These are phyloP conservation scores for Colletotrichum tropicale DNA, from an alignment of 2,329 filamentous ascomycete species.

Conservation along the genomic window DNA sequence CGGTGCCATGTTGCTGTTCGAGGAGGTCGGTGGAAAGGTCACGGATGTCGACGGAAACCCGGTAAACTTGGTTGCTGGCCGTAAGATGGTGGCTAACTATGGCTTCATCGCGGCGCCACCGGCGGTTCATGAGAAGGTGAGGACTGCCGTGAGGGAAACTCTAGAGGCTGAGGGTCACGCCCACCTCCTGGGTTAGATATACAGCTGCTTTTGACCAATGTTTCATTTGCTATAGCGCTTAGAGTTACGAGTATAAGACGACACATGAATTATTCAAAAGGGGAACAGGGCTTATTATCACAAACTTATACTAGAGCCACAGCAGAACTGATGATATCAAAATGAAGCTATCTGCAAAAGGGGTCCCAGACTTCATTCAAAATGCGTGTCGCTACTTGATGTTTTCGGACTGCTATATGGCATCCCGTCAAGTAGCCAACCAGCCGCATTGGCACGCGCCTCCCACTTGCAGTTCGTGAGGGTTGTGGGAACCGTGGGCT, in stretches of 20 bases:
- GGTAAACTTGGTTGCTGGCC: constrained; percentile 54
- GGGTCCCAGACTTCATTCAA: not conserved
- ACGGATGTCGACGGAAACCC: constrained; percentile 57
- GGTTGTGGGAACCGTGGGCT: not conserved
- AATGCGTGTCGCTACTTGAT: not conserved
- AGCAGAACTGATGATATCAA: not conserved
- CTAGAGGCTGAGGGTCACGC: constrained; percentile 36
- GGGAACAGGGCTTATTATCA: not conserved
- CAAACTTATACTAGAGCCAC: not conserved
- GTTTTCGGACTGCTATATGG: not conserved
- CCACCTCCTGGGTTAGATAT: constrained; percentile 27
- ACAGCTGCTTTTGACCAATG: not conserved
- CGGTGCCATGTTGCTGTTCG: constrained; percentile 62
- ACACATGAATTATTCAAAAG: not conserved
- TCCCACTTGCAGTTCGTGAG: not conserved
- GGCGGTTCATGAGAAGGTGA: constrained; percentile 45
- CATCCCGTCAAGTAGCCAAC: not conserved
- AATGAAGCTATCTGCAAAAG: not conserved
- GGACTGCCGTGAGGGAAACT: constrained; percentile 39
- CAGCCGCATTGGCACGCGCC: not conserved
- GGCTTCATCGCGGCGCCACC: constrained; percentile 60
- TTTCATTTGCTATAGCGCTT: not conserved
- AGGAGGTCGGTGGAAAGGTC: constrained; percentile 59
- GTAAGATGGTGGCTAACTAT: constrained; percentile 55
- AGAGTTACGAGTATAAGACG: not conserved